Evolutionary conservation across 1,284 basidiomycete genomes (phyloP), one percentile per base, ranked within the genome.

Genomic region (Xerocomus amazonicus): DNA sequence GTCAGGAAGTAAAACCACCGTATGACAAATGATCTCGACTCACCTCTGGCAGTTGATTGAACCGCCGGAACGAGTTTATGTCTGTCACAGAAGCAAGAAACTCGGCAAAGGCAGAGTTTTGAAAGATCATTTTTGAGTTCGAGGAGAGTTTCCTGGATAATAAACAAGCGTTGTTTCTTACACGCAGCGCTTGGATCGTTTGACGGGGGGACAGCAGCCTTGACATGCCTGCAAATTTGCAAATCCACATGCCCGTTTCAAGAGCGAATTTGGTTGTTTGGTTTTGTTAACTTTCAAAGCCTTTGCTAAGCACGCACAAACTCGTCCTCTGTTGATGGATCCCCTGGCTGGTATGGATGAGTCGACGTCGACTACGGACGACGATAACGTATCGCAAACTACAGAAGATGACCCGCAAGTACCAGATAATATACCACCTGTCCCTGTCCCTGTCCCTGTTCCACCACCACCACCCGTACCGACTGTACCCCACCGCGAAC

Each of bases 351-450:
- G 68, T 47, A 69, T 76, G 66, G 84, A 87, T 53, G 83, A 84
- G 52, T 87, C 85, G 6, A 83, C 86, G 52, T 87, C 85, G 6
- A 83, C 86, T 0, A 84, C 83, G 6, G 86, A 88, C 58, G 87
- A 90, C 56, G 87, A 89, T 59, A 80, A 79, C 37, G 82, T 82
- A 1, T 90, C 87, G 4, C 87, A 90, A 58, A 86, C 87, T 0
- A 90, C 87, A 4, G 88, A 90, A 68, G 87, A 90, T 56, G 88
- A 89, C 51, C 84, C 84, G 17, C 81, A 87, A 61, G 71, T 88
- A 10, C 85, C 85, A 2, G 79, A 84, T 56, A 74, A 78, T 31
- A 74, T 73, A 48, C 66, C 72, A 45, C 66, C 72, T 1, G 60
- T 65, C 37, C 63, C 72, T 3, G 60, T 66, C 36, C 68, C 72